Evolutionary conservation across 805 yeast genomes (phyloP), one percentile per base, ranked within the genome.

Genomic region (Kuraishia hungarica): DNA sequence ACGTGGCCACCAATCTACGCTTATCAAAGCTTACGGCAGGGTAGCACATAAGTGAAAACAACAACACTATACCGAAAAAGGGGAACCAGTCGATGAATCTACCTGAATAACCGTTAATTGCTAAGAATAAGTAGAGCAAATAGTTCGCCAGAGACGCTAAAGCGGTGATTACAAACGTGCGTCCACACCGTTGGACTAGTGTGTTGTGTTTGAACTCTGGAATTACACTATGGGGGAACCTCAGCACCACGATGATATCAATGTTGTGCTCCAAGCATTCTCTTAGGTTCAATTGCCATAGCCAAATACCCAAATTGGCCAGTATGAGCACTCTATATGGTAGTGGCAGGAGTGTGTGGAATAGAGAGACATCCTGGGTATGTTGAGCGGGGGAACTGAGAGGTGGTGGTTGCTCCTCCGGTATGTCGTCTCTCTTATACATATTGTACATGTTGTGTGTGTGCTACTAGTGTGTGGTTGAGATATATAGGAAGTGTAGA

Each of bases 321-420:
- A 83, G 67, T 2, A 80, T 60, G 17, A 83, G 67, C 51, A 82
- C 75, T 51, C 85, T 63, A 59, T 75, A 79, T 1, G 84, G 82
- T n/a, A 77, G 63, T 1, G 85, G 84, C 47, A 76, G 61, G 51
- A 55, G 56, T 21, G 64, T 56, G 53, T 72, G 75, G 57, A 73
- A 71, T n/a, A 46, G 15, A 22, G 49, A 22, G 22, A 21, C 24
- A 21, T 20, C 22, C 19, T 47, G 49, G 19, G 23, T 10, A 22
- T 47, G 49, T 21, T 3, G 49, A 47, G 49, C 24, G 3, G 49
- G 49, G 21, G 49, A 22, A 35, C 43, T 13, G 8, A 35, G 5
- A 8, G 49, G 49, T 7, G 48, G 21, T n/a, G 48, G 48, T n/a
- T 22, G 15, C 21, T 10, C 15, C 5, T 47, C 49, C 5, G 49